Evolutionary conservation across 2,329 filamentous ascomycete species (phyloP), one percentile per base, ranked within the genome.

Genomic region (Microcera coccophila): DNA sequence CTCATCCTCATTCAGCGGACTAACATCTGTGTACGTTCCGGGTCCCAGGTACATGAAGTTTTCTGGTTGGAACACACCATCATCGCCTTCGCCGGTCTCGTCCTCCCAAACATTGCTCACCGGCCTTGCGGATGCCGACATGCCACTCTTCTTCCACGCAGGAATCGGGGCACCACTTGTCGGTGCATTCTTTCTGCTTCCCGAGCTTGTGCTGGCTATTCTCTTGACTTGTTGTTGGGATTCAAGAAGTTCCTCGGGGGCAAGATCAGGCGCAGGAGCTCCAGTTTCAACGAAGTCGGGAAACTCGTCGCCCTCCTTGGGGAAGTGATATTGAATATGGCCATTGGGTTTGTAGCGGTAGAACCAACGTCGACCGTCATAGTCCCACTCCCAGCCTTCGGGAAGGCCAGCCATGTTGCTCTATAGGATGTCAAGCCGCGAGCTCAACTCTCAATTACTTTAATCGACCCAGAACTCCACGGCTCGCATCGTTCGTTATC

Each of bases 361-460:
- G 61, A 79, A 74, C 78, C 78, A 81, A 19, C 78, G 71, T 16
- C 50, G 53, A 40, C 76, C 76, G 49, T 81, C 77, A 52, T 80
- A 79, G 58, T 80, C 78, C 55, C 64, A 70, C 44, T 78, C 74
- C 78, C 78, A 81, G 41, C 74, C 73, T 7, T 69, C 64, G 2
- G 75, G 75, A 22, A 81, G 71, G 37, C 60, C 64, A 16, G 57
- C 41, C 61, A 64, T 65, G 24, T 37, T 52, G 29, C 7, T 32
- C 15, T 32, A 17, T 17, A n/a, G n/a, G n/a, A n/a, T n/a, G n/a
- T n/a, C n/a, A n/a, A n/a, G n/a, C n/a, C n/a, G n/a, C n/a, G n/a
- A n/a, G n/a, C n/a, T n/a, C n/a, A n/a, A n/a, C n/a, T n/a, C n/a
- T n/a, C n/a, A n/a, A n/a, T n/a, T n/a, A n/a, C n/a, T n/a, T n/a